A percentile compares a stretch with the other conserved stretches of the same genome.
phyloP scores from a whole-genome alignment of 2,329 filamentous ascomycete species.

The Penicillium sp. region DNA sequence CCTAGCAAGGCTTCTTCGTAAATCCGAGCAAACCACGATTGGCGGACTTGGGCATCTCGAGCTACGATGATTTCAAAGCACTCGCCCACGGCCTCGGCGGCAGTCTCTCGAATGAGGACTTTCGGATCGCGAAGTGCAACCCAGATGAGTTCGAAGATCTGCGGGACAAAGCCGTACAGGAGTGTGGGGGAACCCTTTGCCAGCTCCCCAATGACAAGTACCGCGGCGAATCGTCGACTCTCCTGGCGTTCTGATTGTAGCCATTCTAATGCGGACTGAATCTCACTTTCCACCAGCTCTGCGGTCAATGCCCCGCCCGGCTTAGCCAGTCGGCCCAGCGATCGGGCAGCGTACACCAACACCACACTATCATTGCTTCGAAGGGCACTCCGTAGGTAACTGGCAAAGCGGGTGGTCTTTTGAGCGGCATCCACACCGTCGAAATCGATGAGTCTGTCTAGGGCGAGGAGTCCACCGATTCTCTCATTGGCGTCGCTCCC shows the following conservation, averaged over 20 bases:
- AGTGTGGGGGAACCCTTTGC: constrained; percentile 91
- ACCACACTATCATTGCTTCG: constrained; percentile 88
- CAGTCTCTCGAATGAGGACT: constrained; percentile 86
- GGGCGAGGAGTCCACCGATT: constrained; percentile 85
- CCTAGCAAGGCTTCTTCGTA: constrained; percentile 81
- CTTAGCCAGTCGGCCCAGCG: constrained; percentile 84
- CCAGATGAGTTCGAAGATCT: constrained; percentile 96
- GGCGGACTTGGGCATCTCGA: constrained; percentile 83
- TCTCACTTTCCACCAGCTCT: constrained; percentile 93
- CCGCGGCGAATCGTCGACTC: constrained; percentile 88
- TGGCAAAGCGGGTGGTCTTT: constrained; percentile 92
- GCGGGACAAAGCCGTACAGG: constrained; percentile 92
- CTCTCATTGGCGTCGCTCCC: constrained; percentile 85
- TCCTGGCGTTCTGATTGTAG: constrained; percentile 93
- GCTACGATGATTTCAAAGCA: constrained; percentile 96
- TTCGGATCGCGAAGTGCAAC: constrained; percentile 86
- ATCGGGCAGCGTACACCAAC: constrained; percentile 85
- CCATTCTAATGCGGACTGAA: constrained; percentile 95
- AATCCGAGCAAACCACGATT: constrained; percentile 86
- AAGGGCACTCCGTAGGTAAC: constrained; percentile 82
- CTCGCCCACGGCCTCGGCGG: constrained; percentile 88
- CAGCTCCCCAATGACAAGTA: constrained; percentile 85
- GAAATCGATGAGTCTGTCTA: constrained; percentile 93
- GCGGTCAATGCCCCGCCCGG: constrained; percentile 93
- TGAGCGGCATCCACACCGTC: constrained; percentile 90